Percentiles rank a stretch among this genome's conserved stretches.
Evolutionary conservation across 768 basidiomycete genomes (phyloP).

Genomic region (Lentinula raphanica): DNA sequence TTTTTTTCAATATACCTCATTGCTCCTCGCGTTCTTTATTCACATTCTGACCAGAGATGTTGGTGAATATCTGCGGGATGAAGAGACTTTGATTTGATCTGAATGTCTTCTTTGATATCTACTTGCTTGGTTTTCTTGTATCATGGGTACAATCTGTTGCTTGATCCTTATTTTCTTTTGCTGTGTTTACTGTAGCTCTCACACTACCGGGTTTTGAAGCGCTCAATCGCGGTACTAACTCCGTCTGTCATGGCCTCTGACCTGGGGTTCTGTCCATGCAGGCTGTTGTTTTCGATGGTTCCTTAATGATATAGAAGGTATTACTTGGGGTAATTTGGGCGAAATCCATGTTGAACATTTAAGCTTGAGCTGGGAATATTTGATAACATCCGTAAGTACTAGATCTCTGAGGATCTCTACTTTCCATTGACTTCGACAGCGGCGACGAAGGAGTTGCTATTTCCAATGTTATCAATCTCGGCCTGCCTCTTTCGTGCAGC

Average conservation of each 20-base stretch:
- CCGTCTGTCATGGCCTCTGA: conserved; percentile 1
- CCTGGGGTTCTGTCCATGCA: background rate
- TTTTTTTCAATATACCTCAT: conserved; percentile 7
- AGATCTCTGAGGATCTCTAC: background rate
- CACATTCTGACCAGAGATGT: conserved; percentile 63
- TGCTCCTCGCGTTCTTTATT: background rate
- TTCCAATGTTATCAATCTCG: conserved; percentile 9
- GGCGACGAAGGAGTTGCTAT: background rate
- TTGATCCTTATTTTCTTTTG: background rate
- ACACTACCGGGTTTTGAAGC: conserved; percentile 35
- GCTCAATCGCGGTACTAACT: conserved; percentile 32
- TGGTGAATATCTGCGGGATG: conserved; percentile 96
- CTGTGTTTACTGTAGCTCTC: conserved; percentile 11
- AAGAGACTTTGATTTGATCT: conserved; percentile 43
- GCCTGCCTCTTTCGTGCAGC: conserved; percentile 5
- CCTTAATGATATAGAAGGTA: background rate
- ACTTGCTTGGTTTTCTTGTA: background rate
- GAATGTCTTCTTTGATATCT: conserved; percentile 43
- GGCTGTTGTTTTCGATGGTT: background rate
- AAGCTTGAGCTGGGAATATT: background rate
- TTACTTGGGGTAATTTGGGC: background rate
- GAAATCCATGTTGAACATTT: background rate
- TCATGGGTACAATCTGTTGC: background rate
- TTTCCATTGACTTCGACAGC: background rate
- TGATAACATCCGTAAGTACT: background rate